These are phyloP conservation scores for Emericellopsis cladophorae DNA, from an alignment of 2,329 filamentous ascomycete species.

Conservation along the genomic window DNA sequence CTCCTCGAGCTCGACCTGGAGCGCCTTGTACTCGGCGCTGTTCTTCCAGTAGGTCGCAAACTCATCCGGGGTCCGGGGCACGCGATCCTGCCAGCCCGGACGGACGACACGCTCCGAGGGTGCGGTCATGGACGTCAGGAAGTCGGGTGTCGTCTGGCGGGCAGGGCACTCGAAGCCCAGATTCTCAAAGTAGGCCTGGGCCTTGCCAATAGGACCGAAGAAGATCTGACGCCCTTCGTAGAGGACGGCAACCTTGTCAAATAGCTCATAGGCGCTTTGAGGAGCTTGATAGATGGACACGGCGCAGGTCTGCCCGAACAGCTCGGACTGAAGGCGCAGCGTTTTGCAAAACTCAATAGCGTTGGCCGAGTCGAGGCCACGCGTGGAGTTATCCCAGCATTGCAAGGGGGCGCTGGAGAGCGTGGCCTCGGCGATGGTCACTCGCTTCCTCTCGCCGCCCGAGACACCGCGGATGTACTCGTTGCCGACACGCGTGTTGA, in stretches of 20 bases:
- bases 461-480: slow-evolving; percentile 40
- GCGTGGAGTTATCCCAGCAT: slow-evolving; percentile 33
- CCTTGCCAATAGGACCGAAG: slow-evolving; percentile 46
- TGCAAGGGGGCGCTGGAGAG: slow-evolving; percentile 12
- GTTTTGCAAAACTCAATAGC: slow-evolving; percentile 42
- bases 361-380: slow-evolving; percentile 39
- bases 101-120: slow-evolving; percentile 41
- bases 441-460: slow-evolving; percentile 33
- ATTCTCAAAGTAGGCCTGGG: slow-evolving; percentile 51
- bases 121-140: slow-evolving; percentile 58
- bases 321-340: slow-evolving; percentile 32
- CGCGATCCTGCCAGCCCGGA: slow-evolving; percentile 33
- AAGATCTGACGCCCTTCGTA: slow-evolving; percentile 51
- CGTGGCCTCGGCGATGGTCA: slow-evolving; percentile 16
- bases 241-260: slow-evolving; percentile 45
- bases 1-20: slow-evolving; percentile 13
- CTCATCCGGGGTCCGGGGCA: slow-evolving; percentile 18
- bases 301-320: slow-evolving; percentile 31
- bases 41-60: slow-evolving; percentile 22
- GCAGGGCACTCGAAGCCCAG: slow-evolving; percentile 56
- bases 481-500: slow-evolving; percentile 39
- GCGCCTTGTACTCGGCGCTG: slow-evolving; percentile 11
- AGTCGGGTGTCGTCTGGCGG: slow-evolving; percentile 58
- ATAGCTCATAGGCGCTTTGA: slow-evolving; percentile 42
- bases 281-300: slow-evolving; percentile 45